These are phyloP conservation scores for Xylaria bambusicola DNA, from an alignment of 495 filamentous ascomycete species.

Conservation along the genomic window DNA sequence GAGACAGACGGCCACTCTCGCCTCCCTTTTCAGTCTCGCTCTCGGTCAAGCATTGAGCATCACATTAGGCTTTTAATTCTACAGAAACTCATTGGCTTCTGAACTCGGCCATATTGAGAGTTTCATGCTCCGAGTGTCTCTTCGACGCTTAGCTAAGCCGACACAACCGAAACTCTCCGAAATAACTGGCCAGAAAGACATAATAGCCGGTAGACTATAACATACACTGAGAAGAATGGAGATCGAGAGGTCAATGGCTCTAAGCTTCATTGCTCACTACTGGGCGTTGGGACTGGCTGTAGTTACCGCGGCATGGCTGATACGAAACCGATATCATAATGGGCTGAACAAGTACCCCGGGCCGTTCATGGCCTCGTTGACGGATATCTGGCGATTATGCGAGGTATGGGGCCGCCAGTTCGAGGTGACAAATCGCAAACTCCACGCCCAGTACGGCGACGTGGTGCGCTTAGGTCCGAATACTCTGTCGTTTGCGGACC, in stretches of 20 bases:
- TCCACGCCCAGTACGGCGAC: constrained; percentile 72
- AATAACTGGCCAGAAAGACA: neutral
- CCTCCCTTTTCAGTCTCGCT: neutral
- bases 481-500: constrained; percentile 65
- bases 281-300: constrained; percentile 48
- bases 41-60: neutral
- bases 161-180: neutral
- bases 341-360: constrained; percentile 68
- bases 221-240: constrained; percentile 21
- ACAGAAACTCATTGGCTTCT: neutral
- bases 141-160: too few species aligned
- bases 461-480: constrained; percentile 72
- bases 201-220: neutral
- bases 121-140: too few species aligned
- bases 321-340: constrained; percentile 60
- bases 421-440: constrained; percentile 63
- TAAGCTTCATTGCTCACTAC: constrained; percentile 44
- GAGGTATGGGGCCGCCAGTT: constrained; percentile 63
- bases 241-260: constrained; percentile 26
- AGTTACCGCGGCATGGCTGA: constrained; percentile 43
- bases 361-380: constrained; percentile 66
- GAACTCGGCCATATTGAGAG: neutral
- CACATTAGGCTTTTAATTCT: neutral
- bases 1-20: neutral
- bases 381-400: constrained; percentile 69